Percentiles rank a stretch among this genome's conserved stretches.
Conservation (phyloP, 73 alveolate species). For the Stentor coeruleus region DNA sequence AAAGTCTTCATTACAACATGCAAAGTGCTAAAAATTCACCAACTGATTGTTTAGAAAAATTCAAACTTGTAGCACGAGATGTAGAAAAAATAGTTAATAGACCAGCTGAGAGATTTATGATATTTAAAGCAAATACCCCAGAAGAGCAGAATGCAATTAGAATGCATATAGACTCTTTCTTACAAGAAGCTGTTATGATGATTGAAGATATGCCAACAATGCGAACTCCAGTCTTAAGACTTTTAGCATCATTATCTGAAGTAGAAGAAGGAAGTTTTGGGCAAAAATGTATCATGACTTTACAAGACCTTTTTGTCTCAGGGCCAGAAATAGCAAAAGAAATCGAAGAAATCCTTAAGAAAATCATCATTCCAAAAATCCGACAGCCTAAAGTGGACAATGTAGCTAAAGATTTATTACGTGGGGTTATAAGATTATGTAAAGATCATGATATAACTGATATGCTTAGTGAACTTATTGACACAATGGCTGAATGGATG, state of each 20-base stretch:
- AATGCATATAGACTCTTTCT: slow-evolving; percentile 22
- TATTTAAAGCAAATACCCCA: slow-evolving; percentile 22
- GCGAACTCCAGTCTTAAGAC: slow-evolving; percentile 26
- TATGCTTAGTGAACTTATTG: neutral
- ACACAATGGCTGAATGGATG: slow-evolving; percentile 21
- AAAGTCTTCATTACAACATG: slow-evolving; percentile 29
- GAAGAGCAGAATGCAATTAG: slow-evolving; percentile 24
- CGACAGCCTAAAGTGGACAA: neutral
- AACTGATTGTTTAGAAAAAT: slow-evolving; percentile 35
- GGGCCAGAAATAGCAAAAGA: slow-evolving; percentile 22
- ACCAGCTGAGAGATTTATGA: slow-evolving; percentile 24
- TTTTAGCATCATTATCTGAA: slow-evolving; percentile 14
- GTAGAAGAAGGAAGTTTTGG: slow-evolving; percentile 30
- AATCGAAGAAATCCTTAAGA: slow-evolving; percentile 16
- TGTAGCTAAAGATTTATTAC: neutral
- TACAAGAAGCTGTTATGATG: slow-evolving; percentile 24
- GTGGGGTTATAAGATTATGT: slow-evolving; percentile 10
- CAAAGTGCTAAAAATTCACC: slow-evolving; percentile 57
- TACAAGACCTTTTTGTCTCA: slow-evolving; percentile 9
- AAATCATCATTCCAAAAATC: slow-evolving; percentile 20
- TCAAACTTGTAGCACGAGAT: slow-evolving; percentile 44
- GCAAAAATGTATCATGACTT: neutral
- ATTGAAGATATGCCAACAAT: slow-evolving; percentile 20
- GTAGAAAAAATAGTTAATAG: slow-evolving; percentile 46
- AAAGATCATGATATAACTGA: slow-evolving; percentile 21